Evolutionary conservation across 805 yeast genomes (phyloP).

Genomic region (Metschnikowia matae): DNA sequence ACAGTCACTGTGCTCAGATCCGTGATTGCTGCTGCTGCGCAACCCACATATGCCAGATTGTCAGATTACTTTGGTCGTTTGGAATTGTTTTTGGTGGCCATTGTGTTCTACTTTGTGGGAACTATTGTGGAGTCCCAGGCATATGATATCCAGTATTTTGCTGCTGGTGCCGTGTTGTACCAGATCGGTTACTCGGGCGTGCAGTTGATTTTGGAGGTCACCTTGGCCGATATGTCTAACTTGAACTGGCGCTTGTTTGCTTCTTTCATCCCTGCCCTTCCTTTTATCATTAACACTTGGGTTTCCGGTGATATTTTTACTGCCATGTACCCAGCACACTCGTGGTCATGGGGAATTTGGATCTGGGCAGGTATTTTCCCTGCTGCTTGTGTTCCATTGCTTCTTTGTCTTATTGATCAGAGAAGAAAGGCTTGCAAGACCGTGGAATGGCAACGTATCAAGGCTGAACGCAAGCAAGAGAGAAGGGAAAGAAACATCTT

Average conservation of each 20-base stretch:
- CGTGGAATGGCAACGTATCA: slow-evolving; percentile 45
- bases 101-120: slow-evolving; percentile 57
- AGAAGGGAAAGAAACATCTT: slow-evolving; percentile 11
- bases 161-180: slow-evolving; percentile 57
- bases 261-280: slow-evolving; percentile 64
- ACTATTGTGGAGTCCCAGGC: slow-evolving; percentile 63
- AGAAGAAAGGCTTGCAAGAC: slow-evolving; percentile 47
- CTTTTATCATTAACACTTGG: slow-evolving; percentile 78
- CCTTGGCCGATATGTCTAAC: slow-evolving; percentile 63
- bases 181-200: slow-evolving; percentile 59
- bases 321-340: slow-evolving; percentile 45
- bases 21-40: slow-evolving; percentile 65
- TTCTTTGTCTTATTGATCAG: slow-evolving; percentile 54
- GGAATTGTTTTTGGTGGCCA: slow-evolving; percentile 45
- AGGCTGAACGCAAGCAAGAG: slow-evolving; percentile 35
- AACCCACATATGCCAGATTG: slow-evolving; percentile 58
- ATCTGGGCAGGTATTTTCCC: slow-evolving; percentile 82
- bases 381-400: slow-evolving; percentile 55
- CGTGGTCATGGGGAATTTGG: slow-evolving; percentile 63
- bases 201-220: slow-evolving; percentile 50
- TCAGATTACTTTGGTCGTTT: slow-evolving; percentile 67
- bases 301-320: slow-evolving; percentile 56
- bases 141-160: slow-evolving; percentile 50
- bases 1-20: slow-evolving; percentile 55
- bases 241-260: slow-evolving; percentile 67